Evolutionary conservation across 2,329 filamentous ascomycete species (phyloP).

Genomic region (Fusarium luffae): DNA sequence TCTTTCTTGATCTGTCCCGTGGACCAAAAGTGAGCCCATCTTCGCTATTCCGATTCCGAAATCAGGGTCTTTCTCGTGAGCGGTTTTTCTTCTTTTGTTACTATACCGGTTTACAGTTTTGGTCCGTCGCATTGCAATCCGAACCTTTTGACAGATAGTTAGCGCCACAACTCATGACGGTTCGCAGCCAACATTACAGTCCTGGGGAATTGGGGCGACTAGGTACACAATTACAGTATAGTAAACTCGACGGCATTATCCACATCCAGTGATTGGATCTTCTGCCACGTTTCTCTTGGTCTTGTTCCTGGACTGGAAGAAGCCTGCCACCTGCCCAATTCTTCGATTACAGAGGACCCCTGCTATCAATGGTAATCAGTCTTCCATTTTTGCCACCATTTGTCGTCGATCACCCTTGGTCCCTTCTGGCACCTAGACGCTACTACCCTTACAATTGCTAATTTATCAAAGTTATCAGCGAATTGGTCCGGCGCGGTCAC

Average conservation of each 20-base stretch:
- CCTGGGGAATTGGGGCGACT: conserved; percentile 16
- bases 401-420: conserved; percentile 27
- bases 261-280: conserved; percentile 17
- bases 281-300: conserved; percentile 17
- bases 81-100: not conserved
- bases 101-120: conserved; percentile 29
- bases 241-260: conserved; percentile 4
- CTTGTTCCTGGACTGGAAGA: conserved; percentile 27
- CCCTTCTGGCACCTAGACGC: conserved; percentile 15
- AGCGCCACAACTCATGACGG: conserved; percentile 24
- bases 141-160: conserved; percentile 23
- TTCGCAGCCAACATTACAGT: conserved; percentile 31
- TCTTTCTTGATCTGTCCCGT: conserved; percentile 25
- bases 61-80: conserved; percentile 18
- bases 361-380: conserved; percentile 29
- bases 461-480: conserved; percentile 34
- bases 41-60: conserved; percentile 28
- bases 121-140: conserved; percentile 18
- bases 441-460: conserved; percentile 27
- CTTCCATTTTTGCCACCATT: conserved; percentile 39
- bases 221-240: conserved; percentile 20
- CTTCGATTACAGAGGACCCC: conserved; percentile 29
- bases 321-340: conserved; percentile 8
- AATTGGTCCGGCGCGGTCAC: conserved; percentile 18
- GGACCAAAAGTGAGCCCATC: conserved; percentile 28